phyloP scores from a whole-genome alignment of 2,329 filamentous ascomycete species.

The Talaromyces atroroseus region DNA sequence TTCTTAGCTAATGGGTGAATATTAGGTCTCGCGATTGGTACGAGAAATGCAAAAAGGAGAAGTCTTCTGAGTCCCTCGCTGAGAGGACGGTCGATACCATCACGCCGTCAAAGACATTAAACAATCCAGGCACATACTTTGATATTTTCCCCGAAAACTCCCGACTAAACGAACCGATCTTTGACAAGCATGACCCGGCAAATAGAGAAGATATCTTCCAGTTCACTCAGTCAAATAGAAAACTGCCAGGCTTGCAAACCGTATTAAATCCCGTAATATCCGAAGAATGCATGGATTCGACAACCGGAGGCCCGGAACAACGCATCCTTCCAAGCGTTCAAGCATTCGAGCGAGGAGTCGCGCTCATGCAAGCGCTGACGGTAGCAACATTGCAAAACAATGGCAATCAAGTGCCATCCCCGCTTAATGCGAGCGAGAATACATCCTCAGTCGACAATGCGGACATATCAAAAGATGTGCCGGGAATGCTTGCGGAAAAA shows the following conservation, averaged over 20 bases:
- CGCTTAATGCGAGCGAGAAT: neutral
- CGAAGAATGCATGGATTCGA: neutral
- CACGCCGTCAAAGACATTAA: neutral
- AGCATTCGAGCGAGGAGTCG: neutral
- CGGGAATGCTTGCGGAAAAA: neutral
- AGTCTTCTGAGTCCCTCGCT: neutral
- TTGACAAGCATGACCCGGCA: neutral
- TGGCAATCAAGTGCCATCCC: neutral
- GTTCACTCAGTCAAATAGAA: neutral
- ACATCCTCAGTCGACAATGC: neutral
- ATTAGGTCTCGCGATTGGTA: slow-evolving; percentile 29
- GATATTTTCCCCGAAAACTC: neutral
- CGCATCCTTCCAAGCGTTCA: slow-evolving; percentile 1
- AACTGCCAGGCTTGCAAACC: neutral
- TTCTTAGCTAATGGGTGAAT: neutral
- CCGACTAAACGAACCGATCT: neutral
- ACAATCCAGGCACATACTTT: neutral
- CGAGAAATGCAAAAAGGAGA: neutral
- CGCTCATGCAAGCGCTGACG: neutral
- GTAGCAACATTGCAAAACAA: neutral
- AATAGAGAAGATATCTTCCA: neutral
- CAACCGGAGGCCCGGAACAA: slow-evolving; percentile 15
- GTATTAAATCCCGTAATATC: neutral
- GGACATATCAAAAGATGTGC: neutral
- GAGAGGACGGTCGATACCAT: neutral